Base-by-base conservation (phyloP, 495 filamentous ascomycete genomes). In the Penicillium samsonianum region DNA sequence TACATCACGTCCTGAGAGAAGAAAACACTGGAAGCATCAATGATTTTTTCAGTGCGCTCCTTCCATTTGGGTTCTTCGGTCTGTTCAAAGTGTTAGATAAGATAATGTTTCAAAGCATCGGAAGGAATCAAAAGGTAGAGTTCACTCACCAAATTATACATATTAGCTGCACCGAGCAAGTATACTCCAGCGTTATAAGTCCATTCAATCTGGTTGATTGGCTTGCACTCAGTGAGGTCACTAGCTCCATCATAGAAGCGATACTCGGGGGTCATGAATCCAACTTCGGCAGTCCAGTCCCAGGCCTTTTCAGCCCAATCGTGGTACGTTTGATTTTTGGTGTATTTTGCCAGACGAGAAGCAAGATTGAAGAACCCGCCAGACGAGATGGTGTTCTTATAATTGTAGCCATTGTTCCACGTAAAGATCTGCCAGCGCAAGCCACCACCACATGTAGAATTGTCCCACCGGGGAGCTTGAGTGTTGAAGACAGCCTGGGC, bases 391-490 rank as follows among this genome's bases (percentile, higher is more conserved):
- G 89, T 78, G 68, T 90, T 92, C 72, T 92, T 88, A 76, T 93
- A 92, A 50, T 86, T 80, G 55, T 89, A 94, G 1, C 92, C 91
- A 48, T 81, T 84, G 60, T 94, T 92, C 55, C 80, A 87, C 1
- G 82, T 80, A 68, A 88, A 90, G 56, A 96, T 92, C 73, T 96
- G 91, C 92, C 92, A 96, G 17, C 82, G 71, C 45, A 96, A 67
- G 5, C 90, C 90, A 35, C 90, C 90, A 31, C 74, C 77, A 58
- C 90, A 94, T 14, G 75, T 77, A 3, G 75, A 73, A 0, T 70
- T 74, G 68, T 95, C 84, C 91, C 91, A 97, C 11, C 90, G 80
- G 16, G 50, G 56, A 12, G 80, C 83, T 64, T 91, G 89, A 0
- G 83, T 84, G 69, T 92, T 91, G 73, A 92, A 93, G 5, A 86